Evolutionary conservation across 2,329 filamentous ascomycete species (phyloP), one percentile per base, ranked within the genome.

Genomic region (Lachnellula cervina): DNA sequence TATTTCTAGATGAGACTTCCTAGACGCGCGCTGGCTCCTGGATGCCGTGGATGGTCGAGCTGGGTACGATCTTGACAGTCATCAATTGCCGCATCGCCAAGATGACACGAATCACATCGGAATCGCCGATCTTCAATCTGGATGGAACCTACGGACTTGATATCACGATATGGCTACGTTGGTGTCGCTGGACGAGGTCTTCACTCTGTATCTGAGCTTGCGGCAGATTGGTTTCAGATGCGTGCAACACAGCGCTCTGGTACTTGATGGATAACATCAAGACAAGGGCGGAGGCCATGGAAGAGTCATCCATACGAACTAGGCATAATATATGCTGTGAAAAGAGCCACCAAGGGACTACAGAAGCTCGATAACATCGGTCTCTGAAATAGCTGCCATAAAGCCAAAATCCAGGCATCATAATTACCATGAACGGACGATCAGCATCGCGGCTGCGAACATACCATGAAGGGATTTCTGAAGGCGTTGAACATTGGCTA

Each of bases 181-280:
- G 35, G 32, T 23, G 13, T 40, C 17, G 25, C 11, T 46, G 53
- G 8, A 17, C 34, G 32, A 25, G 54, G 56, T 57, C 19, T 35
- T 54, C 46, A 43, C 44, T 17, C 34, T 35, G 38, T 38, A 49
- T 49, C 44, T 48, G 52, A 52, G 48, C 35, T 51, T 56, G 54
- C 59, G 37, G 54, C 56, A 55, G 49, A 57, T 38, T 49, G 51
- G 56, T 62, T 64, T 63, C 59, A 61, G 58, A 56, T 45, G 40
- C 51, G 11, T 21, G 23, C 42, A 14, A 46, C 13, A 23, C 23
- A 28, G 23, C 23, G 23, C 23, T 23, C n/a, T 44, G 42, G 19
- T 9, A 44, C 42, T 21, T 21, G 42, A 44, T 13, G 6, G 42
- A 9, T 19, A 17, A 5, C 19, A 21, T 13, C 42, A 13, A 44